phyloP scores from a whole-genome alignment of 345 rosid species.

The Gynandropsis gynandra region DNA sequence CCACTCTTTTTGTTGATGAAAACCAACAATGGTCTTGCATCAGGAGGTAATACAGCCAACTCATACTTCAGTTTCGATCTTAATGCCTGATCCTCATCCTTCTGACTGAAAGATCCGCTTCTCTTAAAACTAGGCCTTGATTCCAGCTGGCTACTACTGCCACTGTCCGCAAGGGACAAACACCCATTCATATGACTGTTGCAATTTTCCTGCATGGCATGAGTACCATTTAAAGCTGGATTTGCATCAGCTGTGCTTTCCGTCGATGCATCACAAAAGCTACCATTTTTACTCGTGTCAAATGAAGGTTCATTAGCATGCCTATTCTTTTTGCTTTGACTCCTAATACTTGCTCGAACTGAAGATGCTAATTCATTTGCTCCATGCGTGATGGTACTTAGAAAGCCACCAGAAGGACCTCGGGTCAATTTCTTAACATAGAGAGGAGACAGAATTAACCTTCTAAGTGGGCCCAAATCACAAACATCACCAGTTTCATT shows the following conservation, averaged over 20 bases:
- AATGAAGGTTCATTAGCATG: slow-evolving; percentile 52
- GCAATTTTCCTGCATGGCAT: too few relatives aligned
- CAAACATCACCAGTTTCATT: slow-evolving; percentile 78
- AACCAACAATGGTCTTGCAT: slow-evolving; percentile 78
- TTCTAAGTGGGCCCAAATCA: slow-evolving; percentile 81
- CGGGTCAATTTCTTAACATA: slow-evolving; percentile 65
- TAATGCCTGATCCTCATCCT: slow-evolving; percentile 60
- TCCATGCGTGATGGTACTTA: slow-evolving; percentile 91
- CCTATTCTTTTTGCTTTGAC: slow-evolving; percentile 75
- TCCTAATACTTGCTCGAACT: slow-evolving; percentile 86
- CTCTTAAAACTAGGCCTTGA: slow-evolving; percentile 46
- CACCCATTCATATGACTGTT: slow-evolving; percentile 32
- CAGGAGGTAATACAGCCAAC: slow-evolving; percentile 62
- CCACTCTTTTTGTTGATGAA: slow-evolving; percentile 92
- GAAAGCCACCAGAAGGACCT: slow-evolving; percentile 55
- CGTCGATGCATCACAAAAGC: slow-evolving; percentile 41
- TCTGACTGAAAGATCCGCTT: slow-evolving; percentile 59
- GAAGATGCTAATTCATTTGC: slow-evolving; percentile 94
- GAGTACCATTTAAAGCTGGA: slow-evolving; percentile 22
- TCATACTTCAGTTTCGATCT: slow-evolving; percentile 73
- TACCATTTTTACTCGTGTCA: slow-evolving; percentile 50
- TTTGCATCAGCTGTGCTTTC: slow-evolving; percentile 56
- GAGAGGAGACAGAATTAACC: slow-evolving; percentile 81
- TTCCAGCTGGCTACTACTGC: slow-evolving; percentile 42
- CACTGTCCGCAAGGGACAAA: slow-evolving; percentile 32